Conservation (phyloP, 495 filamentous ascomycete genomes). For the Lasiosphaeria hispida region DNA sequence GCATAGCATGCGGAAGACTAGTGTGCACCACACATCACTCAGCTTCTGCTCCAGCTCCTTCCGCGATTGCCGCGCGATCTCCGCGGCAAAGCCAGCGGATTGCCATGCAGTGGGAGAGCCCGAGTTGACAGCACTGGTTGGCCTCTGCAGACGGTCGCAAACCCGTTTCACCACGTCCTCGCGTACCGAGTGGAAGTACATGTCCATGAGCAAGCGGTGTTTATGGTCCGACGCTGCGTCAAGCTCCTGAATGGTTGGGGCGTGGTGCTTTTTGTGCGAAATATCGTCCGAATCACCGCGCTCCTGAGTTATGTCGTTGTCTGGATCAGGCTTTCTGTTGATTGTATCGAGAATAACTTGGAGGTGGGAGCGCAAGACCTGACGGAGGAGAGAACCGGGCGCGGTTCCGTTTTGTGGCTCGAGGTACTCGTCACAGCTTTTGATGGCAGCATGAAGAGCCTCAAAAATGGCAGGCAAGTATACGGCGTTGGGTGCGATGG, state of each 20-base stretch:
- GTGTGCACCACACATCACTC: conserved; percentile 34
- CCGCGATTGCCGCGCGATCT: neutral
- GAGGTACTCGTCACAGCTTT: conserved; percentile 12
- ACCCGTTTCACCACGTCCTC: conserved; percentile 8
- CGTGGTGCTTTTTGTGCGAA: neutral
- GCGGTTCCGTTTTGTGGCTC: neutral
- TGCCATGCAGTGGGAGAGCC: neutral
- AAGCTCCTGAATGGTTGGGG: conserved; percentile 8
- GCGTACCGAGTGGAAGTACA: conserved; percentile 23
- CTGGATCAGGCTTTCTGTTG: conserved; percentile 12
- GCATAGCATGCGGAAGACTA: conserved; percentile 46
- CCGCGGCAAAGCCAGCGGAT: neutral
- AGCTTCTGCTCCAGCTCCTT: conserved; percentile 7
- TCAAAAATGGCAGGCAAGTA: conserved; percentile 18
- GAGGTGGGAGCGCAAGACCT: conserved; percentile 25
- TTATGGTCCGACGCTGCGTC: conserved; percentile 13
- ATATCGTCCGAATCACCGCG: neutral
- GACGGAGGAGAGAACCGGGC: neutral
- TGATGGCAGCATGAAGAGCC: conserved; percentile 19
- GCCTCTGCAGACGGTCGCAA: neutral
- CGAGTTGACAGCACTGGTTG: neutral
- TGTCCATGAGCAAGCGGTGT: conserved; percentile 21
- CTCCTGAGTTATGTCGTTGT: neutral
- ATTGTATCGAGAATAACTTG: conserved; percentile 24
- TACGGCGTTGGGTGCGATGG: conserved; percentile 10